Base-by-base conservation (phyloP, 176 grass and related monocot species). In the Cenchrus fungigraminus region DNA sequence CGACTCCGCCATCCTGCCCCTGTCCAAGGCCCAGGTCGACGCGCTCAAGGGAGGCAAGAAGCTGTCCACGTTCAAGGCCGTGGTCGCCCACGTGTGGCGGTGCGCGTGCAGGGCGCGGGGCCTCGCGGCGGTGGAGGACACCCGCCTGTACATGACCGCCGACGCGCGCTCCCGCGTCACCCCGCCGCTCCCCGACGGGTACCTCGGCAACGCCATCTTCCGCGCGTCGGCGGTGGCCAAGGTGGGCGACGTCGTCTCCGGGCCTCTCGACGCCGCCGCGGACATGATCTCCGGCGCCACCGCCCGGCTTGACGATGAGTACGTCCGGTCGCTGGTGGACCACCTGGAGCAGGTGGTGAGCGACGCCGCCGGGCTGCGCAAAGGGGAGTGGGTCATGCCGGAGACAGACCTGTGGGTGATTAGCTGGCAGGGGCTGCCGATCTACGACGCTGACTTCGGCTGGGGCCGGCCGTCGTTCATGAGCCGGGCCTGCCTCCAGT, bases 391-490 rank as follows among this genome's bases (percentile, higher is more conserved):
- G 86, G 76, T 74, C 4, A 88, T 95, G 80, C 86, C 88, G 15
- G 25, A 66, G 54, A 84, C 88, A 17, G 83, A 89, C 68, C 47
- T 93, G 77, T 79, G 83, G 78, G 83, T 89, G 5, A 81, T 90
- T 5, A 96, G 94, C 91, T 96, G 91, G 94, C 86, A 80, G 54
- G 77, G 86, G 51, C 64, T 91, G 68, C 77, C 76, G 22, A 76
- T 90, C 63, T 89, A 91, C 84, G 91, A 81, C 74, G 91, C 91
- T 0, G 86, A 96, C 74, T 96, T 96, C 43, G 91, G 91, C 1
- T 93, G 88, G 76, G 94, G 86, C 1, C 73, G 84, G n/a, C 94
- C 94, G 25, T 77, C 32, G 29, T 87, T 91, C 80, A 79, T 96
- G 84, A 81, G 58, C 3, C 42, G 75, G 0, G 88, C 93, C 1